Percentiles rank a stretch among this genome's conserved stretches.
phyloP scores from a whole-genome alignment of 1,284 basidiomycete genomes.

The Phenoliferia sp. region DNA sequence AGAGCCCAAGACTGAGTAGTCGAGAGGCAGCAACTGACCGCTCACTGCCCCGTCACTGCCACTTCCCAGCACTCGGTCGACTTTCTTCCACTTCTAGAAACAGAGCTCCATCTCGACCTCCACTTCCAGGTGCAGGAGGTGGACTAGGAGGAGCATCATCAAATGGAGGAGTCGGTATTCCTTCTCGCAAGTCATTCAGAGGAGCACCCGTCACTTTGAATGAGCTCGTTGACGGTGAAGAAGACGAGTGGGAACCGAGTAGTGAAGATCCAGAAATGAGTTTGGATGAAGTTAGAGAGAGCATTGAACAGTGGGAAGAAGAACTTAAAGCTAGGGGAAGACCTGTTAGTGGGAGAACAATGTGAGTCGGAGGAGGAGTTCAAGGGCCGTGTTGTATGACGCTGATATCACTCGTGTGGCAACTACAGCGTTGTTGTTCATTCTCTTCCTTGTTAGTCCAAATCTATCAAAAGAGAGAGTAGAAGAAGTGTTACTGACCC shows the following conservation, averaged over 20 bases:
- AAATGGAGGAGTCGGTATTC: neutral
- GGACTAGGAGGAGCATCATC: too few relatives aligned
- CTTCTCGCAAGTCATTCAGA: neutral
- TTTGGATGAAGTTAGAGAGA: slow-evolving; percentile 23
- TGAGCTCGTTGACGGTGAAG: neutral
- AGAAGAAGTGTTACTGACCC: too few relatives aligned
- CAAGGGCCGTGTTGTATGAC: neutral
- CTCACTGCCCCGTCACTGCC: neutral
- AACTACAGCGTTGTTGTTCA: slow-evolving; percentile 31
- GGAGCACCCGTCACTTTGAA: neutral
- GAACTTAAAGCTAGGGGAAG: slow-evolving; percentile 23
- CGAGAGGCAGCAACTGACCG: neutral
- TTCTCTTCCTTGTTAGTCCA: slow-evolving; percentile 26
- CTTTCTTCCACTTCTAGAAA: neutral
- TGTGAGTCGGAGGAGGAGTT: slow-evolving; percentile 17
- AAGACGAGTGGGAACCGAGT: slow-evolving; percentile 25
- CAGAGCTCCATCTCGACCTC: neutral
- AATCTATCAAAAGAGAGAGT: neutral
- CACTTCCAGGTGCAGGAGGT: neutral
- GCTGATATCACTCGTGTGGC: neutral
- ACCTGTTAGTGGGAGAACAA: slow-evolving; percentile 28
- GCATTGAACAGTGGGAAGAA: slow-evolving; percentile 27
- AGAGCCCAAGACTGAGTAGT: neutral
- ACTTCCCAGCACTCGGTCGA: neutral
- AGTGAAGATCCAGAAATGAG: slow-evolving; percentile 16